A percentile compares a stretch with the other conserved stretches of the same genome.
These are phyloP conservation scores for Marvania coccoides DNA, from an alignment of 139 green algal species.

Conservation along the genomic window DNA sequence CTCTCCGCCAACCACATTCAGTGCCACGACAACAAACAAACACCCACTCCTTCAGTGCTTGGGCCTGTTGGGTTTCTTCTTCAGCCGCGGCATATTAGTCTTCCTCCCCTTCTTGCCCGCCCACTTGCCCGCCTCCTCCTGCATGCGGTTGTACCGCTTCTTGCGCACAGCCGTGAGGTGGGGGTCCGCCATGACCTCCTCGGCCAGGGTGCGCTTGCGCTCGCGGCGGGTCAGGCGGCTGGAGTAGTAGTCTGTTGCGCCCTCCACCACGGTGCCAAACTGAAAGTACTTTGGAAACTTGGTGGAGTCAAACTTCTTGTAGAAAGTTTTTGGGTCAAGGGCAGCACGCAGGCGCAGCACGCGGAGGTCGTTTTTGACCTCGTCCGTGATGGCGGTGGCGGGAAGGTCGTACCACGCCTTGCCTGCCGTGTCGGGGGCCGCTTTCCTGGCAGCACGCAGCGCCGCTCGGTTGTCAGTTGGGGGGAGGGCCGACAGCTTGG, in stretches of 20 bases:
- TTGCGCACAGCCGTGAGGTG: constrained; percentile 38
- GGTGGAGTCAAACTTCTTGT: constrained; percentile 63
- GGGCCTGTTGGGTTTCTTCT: constrained; percentile 23
- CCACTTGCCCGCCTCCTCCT: constrained; percentile 37
- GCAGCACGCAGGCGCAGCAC: constrained; percentile 30
- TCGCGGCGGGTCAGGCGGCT: constrained; percentile 57
- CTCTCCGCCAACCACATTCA: too few relatives aligned
- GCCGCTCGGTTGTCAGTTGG: constrained; percentile 1
- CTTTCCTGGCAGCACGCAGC: background rate
- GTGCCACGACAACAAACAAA: too few relatives aligned
- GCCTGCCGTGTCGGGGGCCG: constrained; percentile 7
- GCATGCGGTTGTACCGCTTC: constrained; percentile 43
- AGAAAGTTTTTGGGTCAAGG: constrained; percentile 76
- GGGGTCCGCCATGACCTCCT: constrained; percentile 60
- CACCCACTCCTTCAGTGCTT: constrained; percentile 28
- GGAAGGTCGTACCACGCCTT: constrained; percentile 29
- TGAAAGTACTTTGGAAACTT: constrained; percentile 65
- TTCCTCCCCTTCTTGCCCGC: constrained; percentile 14
- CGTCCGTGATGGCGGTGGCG: constrained; percentile 23
- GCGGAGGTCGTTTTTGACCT: constrained; percentile 32
- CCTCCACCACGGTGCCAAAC: constrained; percentile 33
- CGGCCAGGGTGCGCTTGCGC: constrained; percentile 53
- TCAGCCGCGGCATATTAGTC: constrained; percentile 22
- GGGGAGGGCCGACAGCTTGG: background rate
- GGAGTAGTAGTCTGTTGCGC: constrained; percentile 39